Conservation (phyloP, 78 protist genomes). For the Dictyostelium purpureum region DNA sequence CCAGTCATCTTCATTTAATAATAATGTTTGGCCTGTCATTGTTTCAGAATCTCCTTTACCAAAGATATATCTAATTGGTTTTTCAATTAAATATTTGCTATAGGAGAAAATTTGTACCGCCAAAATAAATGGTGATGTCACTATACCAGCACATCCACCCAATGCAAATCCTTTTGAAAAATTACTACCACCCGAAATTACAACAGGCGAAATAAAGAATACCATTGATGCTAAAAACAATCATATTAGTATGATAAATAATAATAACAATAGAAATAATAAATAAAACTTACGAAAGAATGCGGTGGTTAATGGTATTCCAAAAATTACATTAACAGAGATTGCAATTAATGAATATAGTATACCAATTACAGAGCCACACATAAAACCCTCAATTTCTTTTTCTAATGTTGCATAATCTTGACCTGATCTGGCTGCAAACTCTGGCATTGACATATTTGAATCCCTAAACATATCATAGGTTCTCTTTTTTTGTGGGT, state of each 20-base stretch:
- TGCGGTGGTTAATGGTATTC: constrained; percentile 33
- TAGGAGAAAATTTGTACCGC: neutral
- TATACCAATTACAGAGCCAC: constrained; percentile 34
- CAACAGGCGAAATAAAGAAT: constrained; percentile 23
- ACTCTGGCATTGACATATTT: constrained; percentile 21
- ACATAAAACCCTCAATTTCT: constrained; percentile 6
- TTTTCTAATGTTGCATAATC: constrained; percentile 19
- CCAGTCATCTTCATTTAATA: constrained; percentile 49
- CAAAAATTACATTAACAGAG: constrained; percentile 10
- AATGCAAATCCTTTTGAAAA: constrained; percentile 32
- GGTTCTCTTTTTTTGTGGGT: constrained; percentile 62
- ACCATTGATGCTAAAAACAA: constrained; percentile 17
- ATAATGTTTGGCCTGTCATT: neutral
- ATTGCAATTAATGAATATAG: constrained; percentile 44
- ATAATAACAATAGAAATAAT: neutral
- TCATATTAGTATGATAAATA: neutral
- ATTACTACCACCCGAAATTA: neutral
- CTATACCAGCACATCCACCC: constrained; percentile 45
- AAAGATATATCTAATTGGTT: constrained; percentile 12
- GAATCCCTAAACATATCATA: constrained; percentile 47
- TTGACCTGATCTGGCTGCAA: constrained; percentile 25
- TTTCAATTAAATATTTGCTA: constrained; percentile 27
- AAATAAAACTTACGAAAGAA: constrained; percentile 44
- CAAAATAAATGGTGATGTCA: constrained; percentile 10
- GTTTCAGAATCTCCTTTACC: neutral